Percentiles rank a stretch among this genome's conserved stretches.
phyloP scores from a whole-genome alignment of 2,329 filamentous ascomycete species.

The Talaromyces albobiverticillius region DNA sequence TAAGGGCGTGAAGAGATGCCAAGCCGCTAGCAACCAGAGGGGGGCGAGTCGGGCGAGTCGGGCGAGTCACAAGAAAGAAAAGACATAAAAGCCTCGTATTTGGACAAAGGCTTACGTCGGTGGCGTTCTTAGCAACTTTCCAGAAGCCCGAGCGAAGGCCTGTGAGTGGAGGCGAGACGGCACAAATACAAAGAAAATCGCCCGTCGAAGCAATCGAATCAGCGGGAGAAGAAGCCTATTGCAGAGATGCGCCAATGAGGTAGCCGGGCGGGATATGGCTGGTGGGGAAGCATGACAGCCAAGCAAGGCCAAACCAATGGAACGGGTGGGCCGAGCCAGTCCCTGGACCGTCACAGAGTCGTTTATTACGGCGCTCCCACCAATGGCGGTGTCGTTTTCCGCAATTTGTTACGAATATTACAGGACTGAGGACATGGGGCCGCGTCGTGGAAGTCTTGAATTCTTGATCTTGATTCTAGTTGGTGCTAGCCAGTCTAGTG shows the following conservation, averaged over 20 bases:
- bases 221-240: conserved; percentile 6
- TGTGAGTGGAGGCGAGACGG: not conserved
- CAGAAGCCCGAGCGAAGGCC: conserved; percentile 9
- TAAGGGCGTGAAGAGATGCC: not conserved
- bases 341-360: not conserved
- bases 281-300: not conserved
- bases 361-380: too few relatives aligned
- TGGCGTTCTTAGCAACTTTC: conserved; percentile 10
- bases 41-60: not conserved
- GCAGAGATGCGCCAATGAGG: not conserved
- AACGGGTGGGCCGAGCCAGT: conserved; percentile 5
- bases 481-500: too few relatives aligned
- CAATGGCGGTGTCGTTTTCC: too few relatives aligned
- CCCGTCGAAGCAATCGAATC: conserved; percentile 1
- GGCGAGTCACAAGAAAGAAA: not conserved
- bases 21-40: not conserved
- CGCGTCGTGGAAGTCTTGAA: too few relatives aligned
- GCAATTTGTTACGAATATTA: too few relatives aligned
- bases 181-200: not conserved
- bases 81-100: not conserved
- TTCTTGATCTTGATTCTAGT: too few relatives aligned
- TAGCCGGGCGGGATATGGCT: too few relatives aligned
- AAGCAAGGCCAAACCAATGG: not conserved
- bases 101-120: not conserved
- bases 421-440: too few relatives aligned